These are phyloP conservation scores for Suhomyces maxii DNA, from an alignment of 1,139 yeast genomes.

Conservation along the genomic window DNA sequence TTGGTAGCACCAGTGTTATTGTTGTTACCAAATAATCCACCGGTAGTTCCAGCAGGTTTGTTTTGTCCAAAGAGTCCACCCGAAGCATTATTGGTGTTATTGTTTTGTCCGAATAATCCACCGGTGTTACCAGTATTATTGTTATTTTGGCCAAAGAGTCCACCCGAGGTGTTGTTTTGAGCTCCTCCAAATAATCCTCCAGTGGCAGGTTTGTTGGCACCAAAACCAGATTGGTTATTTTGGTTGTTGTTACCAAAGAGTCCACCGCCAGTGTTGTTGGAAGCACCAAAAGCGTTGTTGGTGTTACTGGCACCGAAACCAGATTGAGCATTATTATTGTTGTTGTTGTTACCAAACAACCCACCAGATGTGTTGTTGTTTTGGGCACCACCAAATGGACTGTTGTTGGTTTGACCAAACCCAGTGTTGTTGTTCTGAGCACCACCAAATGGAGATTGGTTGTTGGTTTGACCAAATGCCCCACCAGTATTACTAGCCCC, in stretches of 20 bases:
- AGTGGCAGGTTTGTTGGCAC: conserved; percentile 20
- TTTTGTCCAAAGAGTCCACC: conserved; percentile 25
- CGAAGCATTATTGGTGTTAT: conserved; percentile 9
- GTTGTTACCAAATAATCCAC: conserved; percentile 23
- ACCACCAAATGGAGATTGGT: conserved; percentile 18
- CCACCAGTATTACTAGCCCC: conserved; percentile 12
- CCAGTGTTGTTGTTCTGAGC: conserved; percentile 13
- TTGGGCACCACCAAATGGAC: conserved; percentile 20
- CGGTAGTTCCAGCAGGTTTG: conserved; percentile 9
- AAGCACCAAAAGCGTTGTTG: conserved; percentile 3
- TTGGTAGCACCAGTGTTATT: conserved; percentile 6
- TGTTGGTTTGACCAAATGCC: conserved; percentile 18
- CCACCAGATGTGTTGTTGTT: conserved; percentile 16
- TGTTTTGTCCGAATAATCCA: conserved; percentile 36
- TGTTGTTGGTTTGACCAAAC: conserved; percentile 15
- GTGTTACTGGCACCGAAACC: conserved; percentile 20
- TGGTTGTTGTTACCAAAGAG: conserved; percentile 12
- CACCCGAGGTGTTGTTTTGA: conserved; percentile 17
- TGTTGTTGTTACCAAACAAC: conserved; percentile 24
- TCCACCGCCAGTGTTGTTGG: conserved; percentile 14
- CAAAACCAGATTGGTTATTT: conserved; percentile 9
- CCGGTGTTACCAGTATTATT: conserved; percentile 20
- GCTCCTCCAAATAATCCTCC: conserved; percentile 35
- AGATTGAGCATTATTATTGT: conserved; percentile 12
- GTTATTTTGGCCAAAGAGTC: conserved; percentile 21